Base-by-base conservation (phyloP, 2,329 filamentous ascomycete genomes). In the Diplodia intermedia region DNA sequence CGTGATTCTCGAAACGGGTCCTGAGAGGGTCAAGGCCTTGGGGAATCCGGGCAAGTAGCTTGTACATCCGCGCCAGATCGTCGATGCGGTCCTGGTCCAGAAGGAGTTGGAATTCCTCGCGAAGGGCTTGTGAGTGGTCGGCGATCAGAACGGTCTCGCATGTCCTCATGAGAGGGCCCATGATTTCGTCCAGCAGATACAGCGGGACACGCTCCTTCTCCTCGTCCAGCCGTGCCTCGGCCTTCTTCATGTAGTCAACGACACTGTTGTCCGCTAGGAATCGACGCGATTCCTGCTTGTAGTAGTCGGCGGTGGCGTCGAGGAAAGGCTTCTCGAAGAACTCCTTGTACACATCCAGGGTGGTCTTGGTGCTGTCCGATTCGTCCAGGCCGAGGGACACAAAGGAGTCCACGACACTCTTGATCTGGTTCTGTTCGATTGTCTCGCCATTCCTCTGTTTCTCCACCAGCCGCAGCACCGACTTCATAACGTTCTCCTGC, bases 171-270 rank as follows among this genome's bases (percentile, higher is more conserved):
- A 99, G 83, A 18, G 89, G 90, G 8, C 89, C 82, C 72, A 92
- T 91, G 68, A 98, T 97, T 79, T 99, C 95, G 43, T 89, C 88
- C 75, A 98, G 93, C 55, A 99, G 85, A 76, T 97, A 99, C 76
- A 98, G 88, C 71, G 89, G 89, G 11, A 99, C 95, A 31, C 95
- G 92, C 76, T 94, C 92, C 81, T 97, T 95, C 80, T 99, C 95
- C 80, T 99, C 95, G 8, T 92, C 88, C 69, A 99, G 82, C 38
- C 95, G 90, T 52, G 88, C 82, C 81, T 98, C 94, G 0, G 95
- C 96, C 86, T 99, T 99, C 85, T 98, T 98, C 95, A 99, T 98
- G 82, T 98, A 99, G 77, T 99, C 95, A 40, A 99, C 94, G 4
- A 99, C 93, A 71, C 91, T 97, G 78, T 99, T 99, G 79, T 98